Base-by-base conservation (phyloP, 305 asterid genomes). In the Plantago coronopus region DNA sequence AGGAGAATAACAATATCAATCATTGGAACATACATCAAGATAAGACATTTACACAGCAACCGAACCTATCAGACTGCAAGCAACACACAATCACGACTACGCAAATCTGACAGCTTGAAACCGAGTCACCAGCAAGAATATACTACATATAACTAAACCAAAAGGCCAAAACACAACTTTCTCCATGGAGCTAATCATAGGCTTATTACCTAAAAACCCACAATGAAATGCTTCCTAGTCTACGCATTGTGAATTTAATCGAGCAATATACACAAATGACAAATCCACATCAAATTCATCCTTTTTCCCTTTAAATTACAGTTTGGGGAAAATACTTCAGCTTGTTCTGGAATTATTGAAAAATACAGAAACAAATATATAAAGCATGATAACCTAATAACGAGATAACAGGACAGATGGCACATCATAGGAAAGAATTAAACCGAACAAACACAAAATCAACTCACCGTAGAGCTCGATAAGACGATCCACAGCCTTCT, bases 401-500 rank as follows among this genome's bases (percentile, higher is more conserved):
- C 43, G 12, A 38, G 2, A 38, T 38, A 38, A 38, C 43, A 38
- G 15, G 12, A 38, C 15, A 38, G 43, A 38, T 38, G 10, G 15
- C 43, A 11, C 15, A 38, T 14, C 15, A 38, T 1, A 18, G 7
- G 54, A 10, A 0, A 47, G 54, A 59, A 74, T 46, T 14, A n/a
- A 45, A 62, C 70, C 15, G 18, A 34, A 15, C 2, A 2, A 27
- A 27, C 1, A 61, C 66, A 44, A 55, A 34, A 63, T 4, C 1
- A 2, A 59, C 69, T 78, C 37, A 87, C 95, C 96, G 56, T 91
- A 88, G 17, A 88, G 90, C 17, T 81, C 63, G 68, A 84, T 71
- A 48, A 91, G 86, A 55, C 93, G 87, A 68, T 82, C 84, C 72
- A 91, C 72, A 67, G 95, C 77, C 69, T 67, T 75, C 16, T 29